A percentile compares a stretch with the other conserved stretches of the same genome.
These are phyloP conservation scores for Pythium plurisporium DNA, from an alignment of 352 stramenopile genomes.

Conservation along the genomic window DNA sequence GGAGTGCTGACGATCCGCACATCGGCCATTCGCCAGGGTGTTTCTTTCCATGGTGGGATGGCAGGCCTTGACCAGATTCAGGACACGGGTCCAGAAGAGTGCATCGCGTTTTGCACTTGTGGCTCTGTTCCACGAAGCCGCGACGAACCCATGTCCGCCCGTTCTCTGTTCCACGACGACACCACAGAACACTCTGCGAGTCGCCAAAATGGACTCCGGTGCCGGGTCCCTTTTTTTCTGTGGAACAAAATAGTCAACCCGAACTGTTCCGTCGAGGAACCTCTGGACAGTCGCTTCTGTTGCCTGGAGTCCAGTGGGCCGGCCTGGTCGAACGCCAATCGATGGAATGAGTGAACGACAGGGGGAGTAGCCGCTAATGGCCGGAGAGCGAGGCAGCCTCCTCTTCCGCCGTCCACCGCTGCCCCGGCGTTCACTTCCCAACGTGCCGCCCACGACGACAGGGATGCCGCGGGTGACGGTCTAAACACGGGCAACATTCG, in stretches of 20 bases:
- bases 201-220: not conserved
- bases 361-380: not conserved
- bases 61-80: too few relatives aligned
- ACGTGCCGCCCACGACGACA: too few relatives aligned
- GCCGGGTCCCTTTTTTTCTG: not conserved
- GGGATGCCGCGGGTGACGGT: not conserved
- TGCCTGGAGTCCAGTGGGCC: not conserved
- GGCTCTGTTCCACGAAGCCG: not conserved
- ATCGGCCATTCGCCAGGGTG: too few relatives aligned
- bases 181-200: not conserved
- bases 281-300: not conserved
- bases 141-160: not conserved
- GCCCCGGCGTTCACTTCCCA: not conserved
- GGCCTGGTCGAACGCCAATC: conserved; percentile 6
- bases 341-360: conserved; percentile 3
- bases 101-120: not conserved
- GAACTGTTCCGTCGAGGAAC: not conserved
- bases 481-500: not conserved
- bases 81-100: not conserved
- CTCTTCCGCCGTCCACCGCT: too few relatives aligned
- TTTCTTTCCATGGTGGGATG: not conserved
- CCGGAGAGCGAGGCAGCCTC: too few relatives aligned
- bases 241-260: conserved; percentile 2
- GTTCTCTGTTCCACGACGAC: not conserved
- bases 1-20: too few relatives aligned